These are phyloP conservation scores for Grosmannia penicillata DNA, from an alignment of 2,329 filamentous ascomycete species.

Conservation along the genomic window DNA sequence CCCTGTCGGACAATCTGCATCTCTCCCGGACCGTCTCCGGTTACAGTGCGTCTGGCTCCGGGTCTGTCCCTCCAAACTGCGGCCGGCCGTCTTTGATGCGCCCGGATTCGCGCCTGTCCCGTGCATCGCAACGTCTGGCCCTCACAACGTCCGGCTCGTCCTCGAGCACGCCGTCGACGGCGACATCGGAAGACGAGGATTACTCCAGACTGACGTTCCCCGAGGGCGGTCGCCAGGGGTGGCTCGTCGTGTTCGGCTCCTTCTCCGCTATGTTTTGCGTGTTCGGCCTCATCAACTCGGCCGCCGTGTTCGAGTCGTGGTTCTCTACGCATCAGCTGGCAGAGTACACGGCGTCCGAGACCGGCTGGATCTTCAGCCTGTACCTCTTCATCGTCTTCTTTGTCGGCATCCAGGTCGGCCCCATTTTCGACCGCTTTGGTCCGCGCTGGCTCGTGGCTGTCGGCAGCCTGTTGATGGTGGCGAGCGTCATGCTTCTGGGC, in stretches of 20 bases:
- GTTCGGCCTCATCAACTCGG: slow-evolving; percentile 59
- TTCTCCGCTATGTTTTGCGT: slow-evolving; percentile 57
- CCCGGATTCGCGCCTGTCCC: too few relatives aligned
- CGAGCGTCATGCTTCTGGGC: slow-evolving; percentile 52
- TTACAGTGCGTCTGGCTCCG: too few relatives aligned
- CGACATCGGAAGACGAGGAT: background rate
- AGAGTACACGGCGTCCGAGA: slow-evolving; percentile 48
- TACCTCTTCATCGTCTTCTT: slow-evolving; percentile 74
- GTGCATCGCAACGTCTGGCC: background rate
- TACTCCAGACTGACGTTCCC: slow-evolving; percentile 39
- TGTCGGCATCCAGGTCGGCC: slow-evolving; percentile 67
- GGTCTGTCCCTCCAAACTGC: too few relatives aligned
- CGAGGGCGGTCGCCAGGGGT: slow-evolving; percentile 58
- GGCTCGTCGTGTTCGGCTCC: slow-evolving; percentile 64
- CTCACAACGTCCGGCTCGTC: background rate
- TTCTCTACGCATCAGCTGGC: slow-evolving; percentile 56
- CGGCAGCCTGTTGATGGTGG: slow-evolving; percentile 47
- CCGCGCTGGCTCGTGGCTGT: slow-evolving; percentile 49
- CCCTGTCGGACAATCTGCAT: slow-evolving; percentile 1
- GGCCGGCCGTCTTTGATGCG: too few relatives aligned
- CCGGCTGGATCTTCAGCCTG: slow-evolving; percentile 79
- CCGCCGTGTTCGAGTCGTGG: slow-evolving; percentile 69
- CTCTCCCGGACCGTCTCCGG: too few relatives aligned
- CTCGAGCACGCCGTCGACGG: background rate
- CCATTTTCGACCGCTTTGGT: slow-evolving; percentile 65